These are phyloP conservation scores for Davidsoniella neocaledoniae DNA, from an alignment of 2,329 filamentous ascomycete species.

Conservation along the genomic window DNA sequence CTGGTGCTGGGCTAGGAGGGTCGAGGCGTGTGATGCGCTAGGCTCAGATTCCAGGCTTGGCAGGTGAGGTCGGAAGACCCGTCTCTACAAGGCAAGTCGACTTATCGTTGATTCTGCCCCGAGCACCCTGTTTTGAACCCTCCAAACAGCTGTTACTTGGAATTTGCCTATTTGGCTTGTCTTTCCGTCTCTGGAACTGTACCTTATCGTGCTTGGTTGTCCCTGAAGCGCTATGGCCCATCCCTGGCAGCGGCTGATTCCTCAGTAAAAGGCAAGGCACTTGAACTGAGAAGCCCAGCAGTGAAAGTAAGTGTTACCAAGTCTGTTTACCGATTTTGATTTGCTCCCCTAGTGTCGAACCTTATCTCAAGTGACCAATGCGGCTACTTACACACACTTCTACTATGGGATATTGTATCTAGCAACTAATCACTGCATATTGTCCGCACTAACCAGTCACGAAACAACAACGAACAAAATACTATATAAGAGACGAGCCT, in stretches of 20 bases:
- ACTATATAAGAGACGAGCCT: constrained; percentile 2
- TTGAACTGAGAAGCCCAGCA: too few species aligned
- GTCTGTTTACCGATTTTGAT: too few species aligned
- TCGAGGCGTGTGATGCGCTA: too few species aligned
- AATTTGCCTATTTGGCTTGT: background rate
- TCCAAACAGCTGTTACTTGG: background rate
- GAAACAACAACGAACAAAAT: background rate
- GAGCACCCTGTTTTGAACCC: background rate
- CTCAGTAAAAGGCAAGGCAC: too few species aligned
- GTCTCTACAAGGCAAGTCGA: background rate
- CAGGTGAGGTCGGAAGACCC: constrained; percentile 1
- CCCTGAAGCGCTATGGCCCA: too few species aligned
- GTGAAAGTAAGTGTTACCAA: too few species aligned
- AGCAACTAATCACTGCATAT: too few species aligned
- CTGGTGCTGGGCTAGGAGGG: too few species aligned
- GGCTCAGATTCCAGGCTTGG: constrained; percentile 21
- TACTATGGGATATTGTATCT: background rate
- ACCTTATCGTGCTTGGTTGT: too few species aligned
- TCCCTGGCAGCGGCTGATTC: too few species aligned
- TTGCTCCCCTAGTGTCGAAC: background rate
- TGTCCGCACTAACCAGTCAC: background rate
- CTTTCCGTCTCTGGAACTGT: background rate
- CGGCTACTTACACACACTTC: background rate
- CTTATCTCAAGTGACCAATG: background rate
- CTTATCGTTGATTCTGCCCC: background rate